phyloP scores from a whole-genome alignment of 192 early-diverging fungal species.

The Tieghemiomyces parasiticus region DNA sequence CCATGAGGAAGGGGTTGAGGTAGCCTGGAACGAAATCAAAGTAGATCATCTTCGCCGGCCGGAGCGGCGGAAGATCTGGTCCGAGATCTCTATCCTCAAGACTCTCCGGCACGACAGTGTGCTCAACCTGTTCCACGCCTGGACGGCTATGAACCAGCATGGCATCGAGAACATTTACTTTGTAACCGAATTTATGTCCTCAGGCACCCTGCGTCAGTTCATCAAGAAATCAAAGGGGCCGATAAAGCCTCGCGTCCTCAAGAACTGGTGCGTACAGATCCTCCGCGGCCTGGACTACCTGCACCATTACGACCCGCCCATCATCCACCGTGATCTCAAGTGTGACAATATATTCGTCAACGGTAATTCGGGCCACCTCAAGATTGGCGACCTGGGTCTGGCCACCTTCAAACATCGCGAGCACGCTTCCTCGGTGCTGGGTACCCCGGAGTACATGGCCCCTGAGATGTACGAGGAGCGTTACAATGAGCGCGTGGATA shows the following conservation, averaged over 20 bases:
- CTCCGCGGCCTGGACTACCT: slow-evolving; percentile 64
- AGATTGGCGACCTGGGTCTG: slow-evolving; percentile 76
- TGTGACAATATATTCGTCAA: slow-evolving; percentile 83
- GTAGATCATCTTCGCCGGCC: slow-evolving; percentile 9
- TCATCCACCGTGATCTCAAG: slow-evolving; percentile 66
- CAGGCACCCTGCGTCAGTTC: slow-evolving; percentile 66
- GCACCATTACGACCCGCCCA: slow-evolving; percentile 59
- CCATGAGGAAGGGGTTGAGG: slow-evolving; percentile 76
- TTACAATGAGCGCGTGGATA: slow-evolving; percentile 77
- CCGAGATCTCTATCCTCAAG: slow-evolving; percentile 39
- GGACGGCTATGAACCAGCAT: slow-evolving; percentile 38
- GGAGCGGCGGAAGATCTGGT: slow-evolving; percentile 25
- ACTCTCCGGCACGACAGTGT: slow-evolving; percentile 66
- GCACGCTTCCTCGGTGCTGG: slow-evolving; percentile 57
- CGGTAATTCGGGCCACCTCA: slow-evolving; percentile 73
- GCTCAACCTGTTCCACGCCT: slow-evolving; percentile 58
- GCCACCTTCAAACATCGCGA: slow-evolving; percentile 46
- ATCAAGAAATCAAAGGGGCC: slow-evolving; percentile 52
- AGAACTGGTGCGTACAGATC: slow-evolving; percentile 70
- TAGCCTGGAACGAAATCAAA: slow-evolving; percentile 59
- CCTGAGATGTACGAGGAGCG: slow-evolving; percentile 82
- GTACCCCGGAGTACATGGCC: slow-evolving; percentile 81
- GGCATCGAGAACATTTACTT: slow-evolving; percentile 57
- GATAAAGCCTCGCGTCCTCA: slow-evolving; percentile 57
- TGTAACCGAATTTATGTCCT: slow-evolving; percentile 84